These are phyloP conservation scores for Trichoderma gamsii DNA, from an alignment of 495 filamentous ascomycete genomes.

Conservation along the genomic window DNA sequence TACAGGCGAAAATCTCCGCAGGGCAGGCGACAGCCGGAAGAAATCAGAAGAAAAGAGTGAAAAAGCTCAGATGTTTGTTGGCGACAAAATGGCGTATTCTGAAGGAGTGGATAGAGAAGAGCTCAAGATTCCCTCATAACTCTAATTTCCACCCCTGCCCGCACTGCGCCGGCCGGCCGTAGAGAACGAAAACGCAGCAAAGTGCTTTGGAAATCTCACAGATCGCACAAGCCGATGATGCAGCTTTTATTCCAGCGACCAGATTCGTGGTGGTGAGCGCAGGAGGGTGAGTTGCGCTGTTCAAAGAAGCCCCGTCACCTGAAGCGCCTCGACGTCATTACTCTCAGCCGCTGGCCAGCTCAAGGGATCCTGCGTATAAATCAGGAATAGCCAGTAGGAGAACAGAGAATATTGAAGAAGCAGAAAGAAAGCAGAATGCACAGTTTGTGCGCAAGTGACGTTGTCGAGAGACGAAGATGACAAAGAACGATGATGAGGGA, in stretches of 20 bases:
- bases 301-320: neutral
- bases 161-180: neutral
- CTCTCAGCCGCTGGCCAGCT: neutral
- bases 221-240: neutral
- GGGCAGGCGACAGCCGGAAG: neutral
- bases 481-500: neutral
- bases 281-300: neutral
- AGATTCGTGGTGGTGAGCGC: neutral
- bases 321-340: conserved; percentile 3
- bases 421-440: neutral
- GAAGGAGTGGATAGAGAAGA: conserved; percentile 7
- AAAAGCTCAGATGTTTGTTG: neutral
- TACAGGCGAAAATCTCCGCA: neutral
- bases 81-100: neutral
- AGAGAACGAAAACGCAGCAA: neutral
- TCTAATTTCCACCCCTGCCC: neutral
- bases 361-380: neutral
- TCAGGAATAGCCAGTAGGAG: neutral
- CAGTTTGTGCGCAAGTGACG: neutral
- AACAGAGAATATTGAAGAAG: neutral
- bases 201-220: neutral
- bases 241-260: neutral
- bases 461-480: neutral
- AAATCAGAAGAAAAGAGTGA: neutral
- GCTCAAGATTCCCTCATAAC: conserved; percentile 10